Base-by-base conservation (phyloP, 2,329 filamentous ascomycete species). In the Aspergillus melleus region DNA sequence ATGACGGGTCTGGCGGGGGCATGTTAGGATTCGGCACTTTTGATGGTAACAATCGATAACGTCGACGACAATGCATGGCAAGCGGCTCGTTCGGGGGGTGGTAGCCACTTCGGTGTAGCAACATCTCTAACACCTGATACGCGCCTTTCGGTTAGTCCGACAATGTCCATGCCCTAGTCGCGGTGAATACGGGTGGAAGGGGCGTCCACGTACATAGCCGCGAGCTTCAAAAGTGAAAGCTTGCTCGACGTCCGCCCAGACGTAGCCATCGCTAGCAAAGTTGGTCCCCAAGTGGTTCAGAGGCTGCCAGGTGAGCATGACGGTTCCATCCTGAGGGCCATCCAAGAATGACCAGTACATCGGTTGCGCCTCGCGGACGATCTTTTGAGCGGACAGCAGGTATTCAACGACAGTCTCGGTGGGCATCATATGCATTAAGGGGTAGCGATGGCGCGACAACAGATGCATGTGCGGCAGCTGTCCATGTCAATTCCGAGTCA, bases 281-380 rank as follows among this genome's bases (percentile, higher is more conserved):
- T 88, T 89, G 1, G 85, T 87, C 4, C 86, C 86, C 57, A 90
- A 77, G 59, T 88, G 85, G 68, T 88, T 84, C 55, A 90, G 81
- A 2, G 94, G 90, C 74, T 97, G 92, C 94, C 94, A 98, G 55
- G 90, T 90, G 64, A 98, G 82, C 72, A 95, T 86, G 49, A 96
- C 85, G 9, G 88, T 89, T 58, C 92, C 92, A 76, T 96, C 91
- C 55, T 84, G 84, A 11, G 94, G 94, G 55, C 87, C 85, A 68
- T 95, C 88, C 58, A 98, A 86, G 75, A 94, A 96, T 50, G 90
- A 93, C 94, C 94, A 99, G 77, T 89, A 91, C 83, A 99, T 93
- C 2, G 94, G 87, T 52, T 92, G 89, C 64, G 88, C 83, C 71
- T 96, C 90, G 75, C 91, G 90, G 67, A 93, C 90, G 63, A 96